Base-by-base conservation (phyloP, 2,329 filamentous ascomycete species). In the Alternaria hordeiaustralica region DNA sequence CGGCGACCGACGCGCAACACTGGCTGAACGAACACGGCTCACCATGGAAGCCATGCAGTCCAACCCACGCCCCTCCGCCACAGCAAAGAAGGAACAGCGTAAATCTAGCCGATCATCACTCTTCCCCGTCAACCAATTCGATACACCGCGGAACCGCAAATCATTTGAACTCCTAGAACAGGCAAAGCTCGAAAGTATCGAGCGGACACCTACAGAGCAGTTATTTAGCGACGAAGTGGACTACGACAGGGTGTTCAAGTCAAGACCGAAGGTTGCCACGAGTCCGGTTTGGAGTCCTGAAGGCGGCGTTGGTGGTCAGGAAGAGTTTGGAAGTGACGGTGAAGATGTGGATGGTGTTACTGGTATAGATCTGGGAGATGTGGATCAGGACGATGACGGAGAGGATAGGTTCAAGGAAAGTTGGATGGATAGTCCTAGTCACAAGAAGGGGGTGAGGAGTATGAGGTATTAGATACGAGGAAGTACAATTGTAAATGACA, bases 231-330 rank as follows among this genome's bases (percentile, higher is more conserved):
- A 90, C 58, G 89, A 93, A 68, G 84, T 87, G 5, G 93, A 96
- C 64, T 92, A 93, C 78, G 90, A 92, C 63, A 91, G 90, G 25
- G 90, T 97, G 1, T 97, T 97, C 78, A 92, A 90, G 80, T 94
- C 92, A 67, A 82, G 94, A 68, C 94, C 94, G 0, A 91, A 89
- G 78, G 88, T 97, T 69, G 90, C 90, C 67, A 87, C 88, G 11
- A 97, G 93, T 77, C 93, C 94, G 2, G 77, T 89, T 2, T 77
- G 77, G 53, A 73, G 70, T 56, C 76, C 76, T 13, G 68, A 65
- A 10, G 68, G 57, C 15, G 49, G 28, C 23, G 10, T 33, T 8
- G 60, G 60, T 56, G 58, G 18, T 7, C 53, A 64, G 15, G 60
- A 59, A 7, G 66, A 61, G 21, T 71, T 62, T 56, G 71, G 72